Evolutionary conservation across 306 rosid species (phyloP), one percentile per base, ranked within the genome.

Genomic region (Vigna reflexopilosa): DNA sequence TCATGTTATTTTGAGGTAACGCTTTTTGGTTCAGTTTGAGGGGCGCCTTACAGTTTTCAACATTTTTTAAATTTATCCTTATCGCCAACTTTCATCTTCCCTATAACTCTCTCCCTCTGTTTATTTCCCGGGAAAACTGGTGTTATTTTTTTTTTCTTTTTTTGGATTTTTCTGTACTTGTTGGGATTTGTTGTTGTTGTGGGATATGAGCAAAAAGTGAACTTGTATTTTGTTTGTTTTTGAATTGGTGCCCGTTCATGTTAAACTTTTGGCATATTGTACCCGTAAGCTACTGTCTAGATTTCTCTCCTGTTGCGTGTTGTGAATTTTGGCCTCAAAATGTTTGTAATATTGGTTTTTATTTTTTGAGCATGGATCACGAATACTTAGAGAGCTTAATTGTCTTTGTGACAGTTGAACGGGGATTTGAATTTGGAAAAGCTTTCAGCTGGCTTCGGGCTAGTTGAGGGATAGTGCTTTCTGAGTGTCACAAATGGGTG

Each of bases 401-500:
- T 77, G 51, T 57, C 71, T 76, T 77, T 74, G 54, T 34, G 64
- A 83, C 73, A 56, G 83, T 76, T 64, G 66, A 22, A 7, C 26
- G 78, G 57, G 22, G 69, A 78, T 73, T 77, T 83, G 52, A 72
- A 77, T 78, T 70, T 86, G 71, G 66, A 66, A 68, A 77, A 52
- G 45, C 10, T 67, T 78, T 82, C 81, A 80, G 83, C 85, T 78
- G 71, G 67, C 72, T 63, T 45, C 17, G 68, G 77, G 87, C 75
- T 62, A 38, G 84, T 77, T 83, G 86, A 76, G 88, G 78, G 54
- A 24, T 70, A 86, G 83, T 80, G 86, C 9, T 67, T 64, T 77
- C 66, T 47, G 72, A 67, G 49, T 68, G 30, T 73, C 68, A 67
- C 77, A 38, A 74, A 95, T 95, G 98, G 94, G 87, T 38, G 99